Evolutionary conservation across 164 flowering plant species (phyloP), one percentile per base, ranked within the genome.

Genomic region (Liquidambar formosana): DNA sequence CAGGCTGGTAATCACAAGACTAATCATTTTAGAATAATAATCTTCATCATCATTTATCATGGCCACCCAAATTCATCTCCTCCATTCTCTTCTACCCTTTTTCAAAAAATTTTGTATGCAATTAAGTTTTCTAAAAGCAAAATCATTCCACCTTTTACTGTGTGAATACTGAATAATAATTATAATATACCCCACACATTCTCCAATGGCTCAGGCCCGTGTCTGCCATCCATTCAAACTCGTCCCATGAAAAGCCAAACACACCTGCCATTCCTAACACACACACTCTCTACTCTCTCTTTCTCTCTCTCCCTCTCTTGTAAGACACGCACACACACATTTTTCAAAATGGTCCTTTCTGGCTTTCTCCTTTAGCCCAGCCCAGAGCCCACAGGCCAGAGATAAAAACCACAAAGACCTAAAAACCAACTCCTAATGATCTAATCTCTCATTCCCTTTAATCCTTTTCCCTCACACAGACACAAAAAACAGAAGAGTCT

Each of bases 11-110:
- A 80, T 74, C 78, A 78, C 64, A 48, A 14, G 49, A 64, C 57
- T 76, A 83, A 85, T 85, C 81, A 83, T 85, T 81, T 80, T 69
- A 76, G 83, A 80, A 80, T 84, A 75, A 86, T 84, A 82, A 74
- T 73, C 64, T 64, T 78, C 82, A 81, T 83, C 84, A 75, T 75
- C 38, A 27, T 59, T 12, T 12, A 41, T 61, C 77, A 66, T 67
- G 54, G 41, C 52, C 57, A 23, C 56, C 49, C 62, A 67, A 38
- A 12, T 19, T 13, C 27, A 14, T 66, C 10, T 44, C 44, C 10
- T 38, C 54, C 59, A 60, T 44, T 44, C 45, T 64, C 63, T 27
- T 38, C 46, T 45, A 59, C 51, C 16, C 15, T 57, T 57, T 57
- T 26, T 57, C 10, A 14, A 51, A 47, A 45, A 19, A 13, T 53